Conservation (phyloP, 2,329 filamentous ascomycete species). For the Parastagonospora avenae region DNA sequence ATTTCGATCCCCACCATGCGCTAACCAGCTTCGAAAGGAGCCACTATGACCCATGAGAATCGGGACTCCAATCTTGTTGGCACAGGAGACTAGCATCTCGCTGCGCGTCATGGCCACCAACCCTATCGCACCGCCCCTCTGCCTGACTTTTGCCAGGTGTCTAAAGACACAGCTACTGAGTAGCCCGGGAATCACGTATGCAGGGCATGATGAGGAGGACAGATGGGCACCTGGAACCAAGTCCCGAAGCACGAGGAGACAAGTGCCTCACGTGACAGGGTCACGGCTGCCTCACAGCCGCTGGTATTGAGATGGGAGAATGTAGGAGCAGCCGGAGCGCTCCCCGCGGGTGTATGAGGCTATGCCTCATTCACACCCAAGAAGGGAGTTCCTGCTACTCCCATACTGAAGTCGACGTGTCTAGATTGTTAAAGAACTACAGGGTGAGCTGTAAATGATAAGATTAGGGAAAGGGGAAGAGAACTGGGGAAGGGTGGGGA, state of each 20-base stretch:
- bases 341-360: background rate
- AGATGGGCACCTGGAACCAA: slow-evolving; percentile 1
- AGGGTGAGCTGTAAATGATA: background rate
- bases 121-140: background rate
- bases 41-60: slow-evolving; percentile 1
- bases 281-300: background rate
- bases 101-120: background rate
- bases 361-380: background rate
- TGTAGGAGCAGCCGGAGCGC: background rate
- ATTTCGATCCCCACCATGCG: background rate
- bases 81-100: background rate
- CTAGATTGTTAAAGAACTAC: background rate
- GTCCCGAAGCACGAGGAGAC: background rate
- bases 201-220: background rate
- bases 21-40: background rate
- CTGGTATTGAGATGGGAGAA: background rate
- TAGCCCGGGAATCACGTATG: background rate
- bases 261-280: background rate
- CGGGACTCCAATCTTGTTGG: background rate
- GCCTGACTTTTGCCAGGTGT: background rate
- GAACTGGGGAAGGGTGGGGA: background rate
- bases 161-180: background rate
- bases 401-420: background rate
- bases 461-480: background rate
- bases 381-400: background rate